Evolutionary conservation across 495 filamentous ascomycete genomes (phyloP).

Genomic region (Bryoglossum gracile): DNA sequence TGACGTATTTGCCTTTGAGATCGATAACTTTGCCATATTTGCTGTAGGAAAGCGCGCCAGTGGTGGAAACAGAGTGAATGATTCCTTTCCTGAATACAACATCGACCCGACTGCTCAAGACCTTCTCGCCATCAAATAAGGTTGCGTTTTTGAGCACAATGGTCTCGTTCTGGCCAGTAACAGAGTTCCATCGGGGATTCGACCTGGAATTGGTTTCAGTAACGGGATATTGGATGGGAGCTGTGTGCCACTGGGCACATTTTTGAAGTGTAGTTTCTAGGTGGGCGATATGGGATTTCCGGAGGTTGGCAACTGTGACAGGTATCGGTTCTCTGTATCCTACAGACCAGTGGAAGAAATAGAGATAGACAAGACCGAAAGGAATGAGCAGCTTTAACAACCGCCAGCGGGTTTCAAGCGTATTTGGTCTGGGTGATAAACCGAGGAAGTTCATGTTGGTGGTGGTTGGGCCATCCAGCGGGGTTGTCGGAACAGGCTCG

Average conservation of each 20-base stretch:
- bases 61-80: conserved; percentile 34
- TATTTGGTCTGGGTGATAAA: conserved; percentile 1
- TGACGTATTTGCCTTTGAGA: conserved; percentile 51
- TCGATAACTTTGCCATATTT: conserved; percentile 32
- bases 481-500: too few species aligned
- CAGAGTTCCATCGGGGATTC: conserved; percentile 22
- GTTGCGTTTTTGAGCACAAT: conserved; percentile 44
- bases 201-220: conserved; percentile 9
- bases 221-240: conserved; percentile 16
- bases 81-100: conserved; percentile 43
- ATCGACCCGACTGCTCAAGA: conserved; percentile 35
- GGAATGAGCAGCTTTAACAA: conserved; percentile 8
- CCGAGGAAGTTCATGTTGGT: background rate
- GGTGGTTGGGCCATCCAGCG: too few species aligned
- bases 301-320: conserved; percentile 5
- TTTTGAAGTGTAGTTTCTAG: conserved; percentile 12
- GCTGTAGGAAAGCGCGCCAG: conserved; percentile 21
- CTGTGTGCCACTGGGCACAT: conserved; percentile 13
- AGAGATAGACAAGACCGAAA: conserved; percentile 15
- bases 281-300: conserved; percentile 8
- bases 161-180: conserved; percentile 23
- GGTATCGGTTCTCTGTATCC: conserved; percentile 13
- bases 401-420: conserved; percentile 10
- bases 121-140: conserved; percentile 46
- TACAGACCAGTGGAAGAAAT: conserved; percentile 17